These are phyloP conservation scores for Brassica incana DNA, from an alignment of 345 rosid species.

Conservation along the genomic window DNA sequence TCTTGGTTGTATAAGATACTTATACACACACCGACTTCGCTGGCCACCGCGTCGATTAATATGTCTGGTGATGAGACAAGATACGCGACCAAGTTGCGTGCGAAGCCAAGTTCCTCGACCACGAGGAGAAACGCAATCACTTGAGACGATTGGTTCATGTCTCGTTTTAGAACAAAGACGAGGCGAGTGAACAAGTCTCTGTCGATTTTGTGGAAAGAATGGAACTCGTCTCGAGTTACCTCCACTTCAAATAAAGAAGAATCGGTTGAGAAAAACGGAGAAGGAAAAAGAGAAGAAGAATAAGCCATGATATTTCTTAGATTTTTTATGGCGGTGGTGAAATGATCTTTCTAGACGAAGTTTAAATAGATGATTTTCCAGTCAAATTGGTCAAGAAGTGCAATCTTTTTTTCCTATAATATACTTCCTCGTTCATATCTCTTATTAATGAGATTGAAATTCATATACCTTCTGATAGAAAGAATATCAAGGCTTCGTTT, in stretches of 20 bases:
- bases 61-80: conserved; percentile 35
- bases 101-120: conserved; percentile 45
- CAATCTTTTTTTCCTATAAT: too few species aligned
- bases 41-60: conserved; percentile 42
- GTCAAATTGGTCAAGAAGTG: too few species aligned
- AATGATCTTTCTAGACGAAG: background rate
- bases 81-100: conserved; percentile 24
- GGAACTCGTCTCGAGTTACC: conserved; percentile 43
- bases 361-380: too few species aligned
- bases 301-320: background rate
- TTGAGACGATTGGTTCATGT: conserved; percentile 44
- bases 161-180: conserved; percentile 43
- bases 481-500: too few species aligned
- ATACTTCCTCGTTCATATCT: too few species aligned
- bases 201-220: conserved; percentile 54
- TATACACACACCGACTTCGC: conserved; percentile 50
- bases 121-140: conserved; percentile 52
- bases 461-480: too few species aligned
- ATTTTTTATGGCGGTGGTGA: background rate
- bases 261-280: background rate
- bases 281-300: background rate
- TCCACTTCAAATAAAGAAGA: background rate
- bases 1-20: conserved; percentile 27
- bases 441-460: too few species aligned
- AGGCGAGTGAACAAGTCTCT: conserved; percentile 50